A percentile compares a stretch with the other conserved stretches of the same genome.
These are phyloP conservation scores for Malus orientalis DNA, from an alignment of 306 rosid species.

Conservation along the genomic window DNA sequence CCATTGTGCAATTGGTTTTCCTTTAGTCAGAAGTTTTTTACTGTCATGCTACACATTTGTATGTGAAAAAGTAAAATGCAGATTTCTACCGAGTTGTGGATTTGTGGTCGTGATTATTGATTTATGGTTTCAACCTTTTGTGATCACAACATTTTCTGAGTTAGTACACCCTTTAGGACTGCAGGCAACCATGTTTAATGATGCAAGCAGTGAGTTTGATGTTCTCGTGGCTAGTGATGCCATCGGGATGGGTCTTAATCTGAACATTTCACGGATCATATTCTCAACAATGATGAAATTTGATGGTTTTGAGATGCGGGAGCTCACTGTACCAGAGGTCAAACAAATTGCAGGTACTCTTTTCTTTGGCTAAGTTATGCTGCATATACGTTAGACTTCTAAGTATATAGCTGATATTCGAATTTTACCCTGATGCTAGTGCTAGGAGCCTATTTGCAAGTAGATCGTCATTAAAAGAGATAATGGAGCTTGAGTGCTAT, in stretches of 20 bases:
- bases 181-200: constrained; percentile 91
- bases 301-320: constrained; percentile 69
- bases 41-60: constrained; percentile 4
- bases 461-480: too few species aligned
- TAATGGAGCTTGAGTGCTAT: neutral
- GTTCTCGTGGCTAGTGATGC: constrained; percentile 98
- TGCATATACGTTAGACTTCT: neutral
- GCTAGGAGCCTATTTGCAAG: neutral
- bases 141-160: constrained; percentile 15
- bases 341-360: constrained; percentile 83
- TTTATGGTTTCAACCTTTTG: constrained; percentile 7
- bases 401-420: neutral
- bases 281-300: constrained; percentile 80
- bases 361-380: neutral
- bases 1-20: constrained; percentile 12
- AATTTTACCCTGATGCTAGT: neutral
- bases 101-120: constrained; percentile 12
- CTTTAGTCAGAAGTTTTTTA: neutral
- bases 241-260: constrained; percentile 96
- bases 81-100: neutral
- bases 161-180: constrained; percentile 45
- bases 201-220: constrained; percentile 78
- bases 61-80: neutral
- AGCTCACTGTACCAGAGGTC: constrained; percentile 71
- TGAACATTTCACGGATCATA: constrained; percentile 90